Evolutionary conservation across 163 green algal species (phyloP).

Genomic region (Scenedesmus sp.): DNA sequence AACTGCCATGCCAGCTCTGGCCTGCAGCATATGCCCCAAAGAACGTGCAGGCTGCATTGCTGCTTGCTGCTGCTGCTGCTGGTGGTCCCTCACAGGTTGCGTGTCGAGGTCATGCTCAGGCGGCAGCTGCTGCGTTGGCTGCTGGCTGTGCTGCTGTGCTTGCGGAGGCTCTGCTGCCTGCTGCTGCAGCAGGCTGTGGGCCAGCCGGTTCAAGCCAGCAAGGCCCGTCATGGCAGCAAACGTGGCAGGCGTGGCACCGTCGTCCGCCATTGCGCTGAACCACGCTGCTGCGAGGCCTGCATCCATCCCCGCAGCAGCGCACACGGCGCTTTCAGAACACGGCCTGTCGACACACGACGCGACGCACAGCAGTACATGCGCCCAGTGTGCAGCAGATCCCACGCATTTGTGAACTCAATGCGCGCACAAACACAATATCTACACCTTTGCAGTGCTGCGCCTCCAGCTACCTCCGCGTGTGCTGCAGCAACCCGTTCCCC

Average conservation of each 20-base stretch:
- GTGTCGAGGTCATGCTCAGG: background rate
- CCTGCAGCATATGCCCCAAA: too few species aligned
- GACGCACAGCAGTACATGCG: too few species aligned
- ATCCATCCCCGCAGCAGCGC: background rate
- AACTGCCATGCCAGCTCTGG: background rate
- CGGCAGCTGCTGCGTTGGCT: background rate
- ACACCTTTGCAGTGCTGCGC: background rate
- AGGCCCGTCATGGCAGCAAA: conserved; percentile 5
- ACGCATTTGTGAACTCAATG: too few species aligned
- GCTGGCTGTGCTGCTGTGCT: background rate
- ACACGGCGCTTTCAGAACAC: background rate
- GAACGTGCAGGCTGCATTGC: background rate
- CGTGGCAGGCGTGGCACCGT: background rate
- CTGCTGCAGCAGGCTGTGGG: background rate
- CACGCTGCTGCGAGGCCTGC: background rate
- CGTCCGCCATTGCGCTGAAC: background rate
- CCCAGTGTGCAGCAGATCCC: background rate
- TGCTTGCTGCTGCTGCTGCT: background rate
- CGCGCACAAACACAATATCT: too few species aligned
- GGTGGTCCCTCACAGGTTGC: background rate
- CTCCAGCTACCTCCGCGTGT: background rate
- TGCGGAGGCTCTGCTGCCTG: background rate
- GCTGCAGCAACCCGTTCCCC: background rate
- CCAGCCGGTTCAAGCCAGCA: background rate
- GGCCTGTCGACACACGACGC: background rate